These are phyloP conservation scores for Calonectria hawksworthii DNA, from an alignment of 2,329 filamentous ascomycete genomes.

Conservation along the genomic window DNA sequence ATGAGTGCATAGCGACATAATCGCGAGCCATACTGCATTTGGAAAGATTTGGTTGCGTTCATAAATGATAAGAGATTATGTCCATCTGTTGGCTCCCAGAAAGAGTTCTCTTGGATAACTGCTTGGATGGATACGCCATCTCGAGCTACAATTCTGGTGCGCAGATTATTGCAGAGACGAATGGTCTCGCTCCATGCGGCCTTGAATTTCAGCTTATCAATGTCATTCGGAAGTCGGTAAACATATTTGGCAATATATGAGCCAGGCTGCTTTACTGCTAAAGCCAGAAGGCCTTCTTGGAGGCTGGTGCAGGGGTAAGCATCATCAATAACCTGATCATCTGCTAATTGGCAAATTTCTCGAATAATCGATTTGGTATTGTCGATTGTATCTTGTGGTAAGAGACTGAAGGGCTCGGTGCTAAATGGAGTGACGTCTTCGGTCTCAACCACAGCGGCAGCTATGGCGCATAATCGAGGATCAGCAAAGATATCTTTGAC, in stretches of 20 bases:
- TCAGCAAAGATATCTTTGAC: constrained; percentile 24
- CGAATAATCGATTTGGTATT: background rate
- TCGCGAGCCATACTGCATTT: constrained; percentile 9
- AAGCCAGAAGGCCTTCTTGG: constrained; percentile 52
- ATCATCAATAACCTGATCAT: constrained; percentile 43
- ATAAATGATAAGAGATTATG: background rate
- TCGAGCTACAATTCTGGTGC: background rate
- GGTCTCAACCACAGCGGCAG: background rate
- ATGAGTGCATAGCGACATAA: constrained; percentile 3
- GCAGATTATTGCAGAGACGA: background rate
- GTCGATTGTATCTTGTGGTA: background rate
- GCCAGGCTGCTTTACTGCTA: constrained; percentile 23
- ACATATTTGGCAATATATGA: constrained; percentile 24
- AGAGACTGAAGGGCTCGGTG: background rate
- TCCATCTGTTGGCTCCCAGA: background rate
- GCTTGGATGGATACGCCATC: background rate
- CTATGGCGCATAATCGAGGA: constrained; percentile 5
- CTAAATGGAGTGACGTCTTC: background rate
- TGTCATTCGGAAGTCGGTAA: background rate
- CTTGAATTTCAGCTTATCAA: background rate
- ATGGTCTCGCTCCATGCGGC: background rate
- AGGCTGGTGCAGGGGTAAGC: constrained; percentile 53
- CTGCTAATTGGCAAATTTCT: background rate
- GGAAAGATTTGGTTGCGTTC: background rate
- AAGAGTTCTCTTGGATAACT: background rate